Evolutionary conservation across 495 filamentous ascomycete species (phyloP), one percentile per base, ranked within the genome.

Genomic region (Arthonia radiata): DNA sequence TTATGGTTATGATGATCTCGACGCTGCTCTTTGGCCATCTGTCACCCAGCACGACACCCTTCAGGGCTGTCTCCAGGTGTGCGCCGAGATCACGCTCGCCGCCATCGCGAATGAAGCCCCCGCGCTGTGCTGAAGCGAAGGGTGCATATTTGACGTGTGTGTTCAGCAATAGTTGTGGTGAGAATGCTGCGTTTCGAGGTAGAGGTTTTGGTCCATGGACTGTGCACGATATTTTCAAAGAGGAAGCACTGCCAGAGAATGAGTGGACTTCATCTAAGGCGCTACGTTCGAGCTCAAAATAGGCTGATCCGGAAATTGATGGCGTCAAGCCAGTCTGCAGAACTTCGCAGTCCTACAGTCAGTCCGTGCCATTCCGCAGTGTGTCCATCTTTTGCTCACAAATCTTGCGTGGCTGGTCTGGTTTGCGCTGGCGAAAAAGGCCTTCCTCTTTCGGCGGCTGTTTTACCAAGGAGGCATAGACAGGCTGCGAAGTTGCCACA

Each of bases 21-120:
- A 90, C 66, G 11, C 80, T 81, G 43, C 77, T 90, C 58, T 97
- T 97, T 11, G 86, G 86, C 79, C 86, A 97, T 17, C 81, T 59
- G 38, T 86, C 77, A 8, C 77, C 79, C 35, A 93, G 81, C 25
- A 94, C 71, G 2, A 77, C 72, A 3, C 89, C 82, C 15, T 76
- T 56, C 15, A 97, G 56, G 26, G 89, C 86, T 5, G 78, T 78
- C 45, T 93, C 82, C 6, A 97, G 52, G 43, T 93, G 89, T 1
- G 78, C 73, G 9, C 71, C 74, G 2, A 97, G 68, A 47, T 97
- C 86, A 12, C 82, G 62, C 53, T 94, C 86, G 31, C 59, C 67
- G 5, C 67, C 52, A 42, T 94, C 83, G 16, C 82, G 73, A 18
- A 92, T 58, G 44, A 92, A 91, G 17, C 82, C 77, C 35, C 75